phyloP scores from a whole-genome alignment of 805 yeast species.

The Myxozyma neotropica region DNA sequence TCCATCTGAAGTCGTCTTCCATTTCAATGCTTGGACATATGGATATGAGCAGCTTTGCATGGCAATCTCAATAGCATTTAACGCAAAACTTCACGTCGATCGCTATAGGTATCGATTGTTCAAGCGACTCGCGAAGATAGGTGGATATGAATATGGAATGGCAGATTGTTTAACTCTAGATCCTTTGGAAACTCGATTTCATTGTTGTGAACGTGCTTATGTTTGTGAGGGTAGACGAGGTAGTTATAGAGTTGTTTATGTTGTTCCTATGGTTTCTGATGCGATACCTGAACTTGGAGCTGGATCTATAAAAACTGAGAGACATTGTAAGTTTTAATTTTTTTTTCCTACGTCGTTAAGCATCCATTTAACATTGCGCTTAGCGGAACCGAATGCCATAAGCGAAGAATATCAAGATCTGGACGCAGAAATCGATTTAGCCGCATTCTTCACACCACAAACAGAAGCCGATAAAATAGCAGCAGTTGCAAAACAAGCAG shows the following conservation, averaged over 20 bases:
- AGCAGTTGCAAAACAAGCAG: no score
- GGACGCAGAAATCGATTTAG: no score
- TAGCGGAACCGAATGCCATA: no score
- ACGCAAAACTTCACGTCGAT: constrained; percentile 42
- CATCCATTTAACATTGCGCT: no score
- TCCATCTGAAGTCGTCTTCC: constrained; percentile 49
- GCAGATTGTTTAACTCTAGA: constrained; percentile 14
- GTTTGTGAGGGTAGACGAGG: constrained; percentile 28
- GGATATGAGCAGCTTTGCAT: constrained; percentile 63
- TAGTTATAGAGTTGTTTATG: constrained; percentile 3
- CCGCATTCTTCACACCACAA: no score
- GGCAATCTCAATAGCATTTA: constrained; percentile 40
- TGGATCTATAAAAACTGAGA: no score
- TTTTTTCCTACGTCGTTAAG: no score
- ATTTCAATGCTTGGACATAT: constrained; percentile 46
- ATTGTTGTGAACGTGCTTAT: constrained; percentile 31
- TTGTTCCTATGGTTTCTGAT: constrained; percentile 38
- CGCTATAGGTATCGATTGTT: constrained; percentile 37
- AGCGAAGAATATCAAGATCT: constrained; percentile 42
- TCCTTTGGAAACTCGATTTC: constrained; percentile 10
- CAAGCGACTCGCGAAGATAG: constrained; percentile 23
- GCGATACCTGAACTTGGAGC: constrained; percentile 14
- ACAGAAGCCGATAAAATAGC: no score
- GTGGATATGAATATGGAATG: constrained; percentile 20
- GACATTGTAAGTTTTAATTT: no score